Evolutionary conservation across 148 eudicot genomes (phyloP), one percentile per base, ranked within the genome.

Genomic region (Bassia scoparia): DNA sequence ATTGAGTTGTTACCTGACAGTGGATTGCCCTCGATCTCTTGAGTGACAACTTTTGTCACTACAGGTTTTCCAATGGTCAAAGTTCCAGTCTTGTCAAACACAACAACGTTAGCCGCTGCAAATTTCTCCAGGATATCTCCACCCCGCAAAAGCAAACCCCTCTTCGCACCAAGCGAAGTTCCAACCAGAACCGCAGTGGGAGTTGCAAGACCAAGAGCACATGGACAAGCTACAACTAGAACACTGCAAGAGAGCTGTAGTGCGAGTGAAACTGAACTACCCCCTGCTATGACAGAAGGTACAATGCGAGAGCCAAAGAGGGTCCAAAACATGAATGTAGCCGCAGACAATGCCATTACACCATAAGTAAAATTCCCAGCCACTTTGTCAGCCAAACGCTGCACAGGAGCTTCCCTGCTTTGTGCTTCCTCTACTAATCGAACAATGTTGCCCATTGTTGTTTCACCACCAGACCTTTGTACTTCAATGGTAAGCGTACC

Each of bases 111-210:
- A 27, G 93, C 92, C 73, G 78, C 70, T 35, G 99, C 82, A 77
- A 96, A 92, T 76, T 84, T 92, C 82, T 96, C 99, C 70, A 96
- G 77, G 76, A 96, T 81, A 81, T 87, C 81, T 69, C 97, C 99
- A 73, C 99, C 99, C 27, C 99, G 97, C 83, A 96, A 79, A 37
- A 96, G 94, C 79, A 96, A 85, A 14, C 99, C 99, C 71, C 79
- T 92, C 59, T 85, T 96, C 49, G 99, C 99, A 77, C 99, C 99
- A 44, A 96, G 85, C 49, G 99, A 96, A 74, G 97, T 96, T 80
- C 99, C 99, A 78, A 96, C 99, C 83, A 96, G 87, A 63, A 96
- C 97, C 58, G 99, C 99, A 77, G 99, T 92, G 66, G 99, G 99
- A 63, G 99, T 96, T 68, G 99, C 99, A 69, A 96, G 88, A 65